Base-by-base conservation (phyloP, 805 yeast genomes). In the Candida manassasensis region DNA sequence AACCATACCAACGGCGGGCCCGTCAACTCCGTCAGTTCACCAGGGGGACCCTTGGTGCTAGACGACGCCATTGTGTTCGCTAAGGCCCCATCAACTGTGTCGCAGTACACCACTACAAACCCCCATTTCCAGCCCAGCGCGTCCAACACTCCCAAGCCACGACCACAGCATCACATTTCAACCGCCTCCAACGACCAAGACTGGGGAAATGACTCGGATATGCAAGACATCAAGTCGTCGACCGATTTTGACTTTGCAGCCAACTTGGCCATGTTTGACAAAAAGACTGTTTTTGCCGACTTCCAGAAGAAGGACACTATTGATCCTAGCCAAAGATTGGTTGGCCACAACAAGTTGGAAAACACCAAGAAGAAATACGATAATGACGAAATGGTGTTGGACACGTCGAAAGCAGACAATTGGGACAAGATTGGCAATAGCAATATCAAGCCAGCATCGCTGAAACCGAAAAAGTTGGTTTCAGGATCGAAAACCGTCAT, bases 231-330 rank as follows among this genome's bases (percentile, higher is more conserved):
- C 53, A 68, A 75, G 44, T 42, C 58, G 13, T 54, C 69, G 36
- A 71, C 66, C 15, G 96, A 87, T 43, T 89, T 89, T 59, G 96
- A 89, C 55, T 89, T 89, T 57, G 85, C 77, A 37, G 80, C 85
- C 10, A 85, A 84, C 52, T 68, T 89, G 43, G 81, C 81, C 16
- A 77, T 79, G 67, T 89, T 89, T 50, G 93, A 89, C 56, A 89
- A 89, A 56, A 65, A 70, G 39, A 69, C 79, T 4, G 90, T 88
- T 3, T 83, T 89, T 56, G 84, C 82, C 32, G 87, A 86, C 52
- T 72, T 89, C 49, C 77, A 77, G 34, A 69, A 69, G 42, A 61
- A 67, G 36, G 96, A 88, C 52, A 70, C 66, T 13, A 67, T 77
- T 12, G 75, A 71, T 26, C 80, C 81, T 1, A 63, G 69, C 10